A percentile compares a stretch with the other conserved stretches of the same genome.
Conservation (phyloP, 768 basidiomycete species). For the Boletus pseudo-olivaceus region DNA sequence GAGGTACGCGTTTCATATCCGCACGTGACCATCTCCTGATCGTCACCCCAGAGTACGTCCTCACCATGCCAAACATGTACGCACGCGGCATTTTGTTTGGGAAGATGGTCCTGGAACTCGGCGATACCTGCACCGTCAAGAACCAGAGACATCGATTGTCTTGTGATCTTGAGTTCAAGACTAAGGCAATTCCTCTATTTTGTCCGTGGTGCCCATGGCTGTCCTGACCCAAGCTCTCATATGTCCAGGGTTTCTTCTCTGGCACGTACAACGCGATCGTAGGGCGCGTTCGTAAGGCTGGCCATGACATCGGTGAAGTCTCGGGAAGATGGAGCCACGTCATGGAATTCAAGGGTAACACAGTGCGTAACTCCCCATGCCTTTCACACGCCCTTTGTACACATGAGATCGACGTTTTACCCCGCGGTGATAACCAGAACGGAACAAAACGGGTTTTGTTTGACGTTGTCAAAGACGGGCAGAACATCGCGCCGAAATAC, state of each 20-base stretch:
- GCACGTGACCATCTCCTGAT: slow-evolving; percentile 5
- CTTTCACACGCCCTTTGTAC: not conserved
- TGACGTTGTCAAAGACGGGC: slow-evolving; percentile 74
- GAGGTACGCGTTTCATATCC: slow-evolving; percentile 51
- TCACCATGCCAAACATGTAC: slow-evolving; percentile 99
- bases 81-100: slow-evolving; percentile 84
- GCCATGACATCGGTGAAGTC: slow-evolving; percentile 76
- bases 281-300: slow-evolving; percentile 69
- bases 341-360: slow-evolving; percentile 78
- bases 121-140: slow-evolving; percentile 81
- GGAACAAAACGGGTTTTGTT: slow-evolving; percentile 76
- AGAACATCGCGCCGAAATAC: slow-evolving; percentile 73
- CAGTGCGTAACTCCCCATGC: slow-evolving; percentile 41
- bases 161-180: slow-evolving; percentile 95
- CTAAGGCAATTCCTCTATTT: slow-evolving; percentile 57
- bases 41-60: slow-evolving; percentile 61
- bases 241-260: slow-evolving; percentile 84
- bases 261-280: slow-evolving; percentile 91
- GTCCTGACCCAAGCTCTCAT: not conserved
- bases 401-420: not conserved
- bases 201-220: not conserved
- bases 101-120: slow-evolving; percentile 95
- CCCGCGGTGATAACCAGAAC: slow-evolving; percentile 37
- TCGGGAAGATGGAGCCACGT: slow-evolving; percentile 86
- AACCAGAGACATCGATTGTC: slow-evolving; percentile 71